phyloP scores from a whole-genome alignment of 768 basidiomycete genomes.

The Pholiota molesta region DNA sequence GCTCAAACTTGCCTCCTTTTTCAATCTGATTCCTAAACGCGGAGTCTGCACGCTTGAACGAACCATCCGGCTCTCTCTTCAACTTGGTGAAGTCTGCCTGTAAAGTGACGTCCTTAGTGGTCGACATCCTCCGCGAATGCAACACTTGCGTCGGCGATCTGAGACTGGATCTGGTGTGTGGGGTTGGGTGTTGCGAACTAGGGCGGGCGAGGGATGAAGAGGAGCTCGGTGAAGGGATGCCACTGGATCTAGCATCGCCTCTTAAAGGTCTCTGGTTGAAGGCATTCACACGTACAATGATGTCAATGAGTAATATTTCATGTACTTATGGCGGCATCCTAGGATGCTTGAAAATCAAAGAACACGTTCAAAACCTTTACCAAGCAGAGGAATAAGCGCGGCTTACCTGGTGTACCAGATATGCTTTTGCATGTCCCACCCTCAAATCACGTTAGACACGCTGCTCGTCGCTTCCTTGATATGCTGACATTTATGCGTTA shows the following conservation, averaged over 20 bases:
- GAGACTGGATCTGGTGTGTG: neutral
- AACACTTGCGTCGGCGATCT: neutral
- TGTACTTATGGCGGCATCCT: neutral
- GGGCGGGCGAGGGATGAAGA: neutral
- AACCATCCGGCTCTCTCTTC: constrained; percentile 60
- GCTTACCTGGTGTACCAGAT: neutral
- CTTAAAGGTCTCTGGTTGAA: constrained; percentile 6
- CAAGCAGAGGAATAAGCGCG: neutral
- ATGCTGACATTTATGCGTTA: neutral
- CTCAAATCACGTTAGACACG: neutral
- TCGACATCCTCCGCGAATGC: constrained; percentile 15
- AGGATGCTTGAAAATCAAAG: neutral
- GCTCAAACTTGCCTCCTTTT: constrained; percentile 44
- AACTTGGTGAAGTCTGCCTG: constrained; percentile 59
- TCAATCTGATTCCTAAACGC: constrained; percentile 60
- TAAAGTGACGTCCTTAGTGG: constrained; percentile 12
- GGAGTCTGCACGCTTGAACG: constrained; percentile 57
- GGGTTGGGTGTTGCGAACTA: neutral
- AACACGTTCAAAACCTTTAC: neutral
- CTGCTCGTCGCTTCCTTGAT: neutral
- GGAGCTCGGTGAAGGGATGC: neutral
- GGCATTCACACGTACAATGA: constrained; percentile 6
- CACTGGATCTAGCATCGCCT: neutral
- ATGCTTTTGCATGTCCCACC: neutral
- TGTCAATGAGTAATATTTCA: neutral